These are phyloP conservation scores for Boletellus sp. DNA, from an alignment of 1,284 basidiomycete genomes.

Conservation along the genomic window DNA sequence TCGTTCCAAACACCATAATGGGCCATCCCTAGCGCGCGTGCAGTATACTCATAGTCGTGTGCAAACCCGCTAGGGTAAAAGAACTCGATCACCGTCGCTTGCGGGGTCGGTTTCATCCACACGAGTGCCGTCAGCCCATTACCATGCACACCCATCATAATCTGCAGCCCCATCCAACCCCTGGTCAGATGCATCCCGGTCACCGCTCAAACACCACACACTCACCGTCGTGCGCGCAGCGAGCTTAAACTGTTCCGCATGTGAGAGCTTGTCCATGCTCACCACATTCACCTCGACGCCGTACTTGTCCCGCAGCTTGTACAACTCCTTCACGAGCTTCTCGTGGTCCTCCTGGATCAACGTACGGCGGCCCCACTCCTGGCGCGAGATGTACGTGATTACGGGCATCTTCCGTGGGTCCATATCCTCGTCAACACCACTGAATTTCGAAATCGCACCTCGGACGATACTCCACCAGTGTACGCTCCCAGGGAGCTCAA, in stretches of 20 bases:
- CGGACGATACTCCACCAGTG: conserved; percentile 83
- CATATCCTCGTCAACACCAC: conserved; percentile 47
- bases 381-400: conserved; percentile 85
- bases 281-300: conserved; percentile 86
- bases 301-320: conserved; percentile 63
- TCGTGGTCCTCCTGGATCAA: conserved; percentile 65
- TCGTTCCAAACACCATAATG: conserved; percentile 85
- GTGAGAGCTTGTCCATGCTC: conserved; percentile 74
- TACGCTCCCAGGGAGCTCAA: conserved; percentile 66
- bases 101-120: conserved; percentile 79
- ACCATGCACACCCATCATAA: conserved; percentile 86
- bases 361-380: conserved; percentile 81
- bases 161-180: conserved; percentile 39
- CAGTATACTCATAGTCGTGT: conserved; percentile 80
- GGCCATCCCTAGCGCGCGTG: conserved; percentile 75
- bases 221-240: conserved; percentile 79
- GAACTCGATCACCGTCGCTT: conserved; percentile 84
- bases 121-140: conserved; percentile 80
- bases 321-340: conserved; percentile 56
- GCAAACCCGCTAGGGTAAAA: conserved; percentile 85
- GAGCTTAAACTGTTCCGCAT: conserved; percentile 74
- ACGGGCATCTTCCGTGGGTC: conserved; percentile 50
- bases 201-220: conserved; percentile 3
- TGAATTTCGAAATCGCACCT: conserved; percentile 68
- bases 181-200: neutral